Evolutionary conservation across 495 filamentous ascomycete species (phyloP), one percentile per base, ranked within the genome.

Genomic region (Penicillium manginii): DNA sequence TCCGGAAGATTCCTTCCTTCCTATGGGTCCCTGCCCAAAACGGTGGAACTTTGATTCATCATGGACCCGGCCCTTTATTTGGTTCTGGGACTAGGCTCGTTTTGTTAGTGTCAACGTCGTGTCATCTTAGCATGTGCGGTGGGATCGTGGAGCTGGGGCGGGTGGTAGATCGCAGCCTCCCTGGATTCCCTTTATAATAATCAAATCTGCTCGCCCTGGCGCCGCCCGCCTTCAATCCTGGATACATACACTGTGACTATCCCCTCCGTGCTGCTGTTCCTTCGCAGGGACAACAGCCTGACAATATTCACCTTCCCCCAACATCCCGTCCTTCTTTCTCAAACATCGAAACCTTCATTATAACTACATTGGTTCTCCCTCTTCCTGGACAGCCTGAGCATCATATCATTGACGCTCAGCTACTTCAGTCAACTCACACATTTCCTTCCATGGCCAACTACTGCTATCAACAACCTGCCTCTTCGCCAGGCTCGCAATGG

Each of bases 31-130:
- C 58, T 59, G 26, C 51, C 54, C 62, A 50, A 67, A 65, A 65
- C 60, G 55, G 65, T 68, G 59, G 64, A 58, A 67, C 58, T 64
- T 64, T 71, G 67, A 74, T 71, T 71, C 63, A 67, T 68, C 58
- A 60, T 52, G 57, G 60, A 37, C 55, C 52, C 33, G 62, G 59
- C 58, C 58, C 48, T 64, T 69, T 59, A 56, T 61, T 59, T 62
- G 57, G 54, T 56, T 65, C 64, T 58, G 52, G 50, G 35, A 54
- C 66, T 76, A 73, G 61, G 54, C 73, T 68, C 59, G 22, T 72
- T 73, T 73, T 68, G 69, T 70, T 70, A 70, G 71, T 69, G 71
- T 73, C 71, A 77, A 77, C 73, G 73, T 75, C 69, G 72, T 75
- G 74, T 73, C 73, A 74, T 76, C 65, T 70, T 67, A 75, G 68